phyloP scores from a whole-genome alignment of 148 eudicot genomes.

The Talinum fruticosum region DNA sequence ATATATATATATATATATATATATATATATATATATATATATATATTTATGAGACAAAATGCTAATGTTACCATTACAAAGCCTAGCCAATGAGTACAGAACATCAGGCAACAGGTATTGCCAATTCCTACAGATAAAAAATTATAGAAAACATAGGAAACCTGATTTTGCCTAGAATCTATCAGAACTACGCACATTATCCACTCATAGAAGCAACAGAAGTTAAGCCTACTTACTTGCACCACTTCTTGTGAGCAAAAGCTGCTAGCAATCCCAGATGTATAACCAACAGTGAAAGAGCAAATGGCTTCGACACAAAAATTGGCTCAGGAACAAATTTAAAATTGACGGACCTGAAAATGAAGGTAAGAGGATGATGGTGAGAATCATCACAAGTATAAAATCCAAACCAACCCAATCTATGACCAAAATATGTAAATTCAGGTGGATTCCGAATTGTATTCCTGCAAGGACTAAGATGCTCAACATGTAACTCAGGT shows the following conservation, averaged over 20 bases:
- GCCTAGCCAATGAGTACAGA: background rate
- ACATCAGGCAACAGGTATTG: background rate
- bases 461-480: background rate
- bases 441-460: background rate
- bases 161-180: background rate
- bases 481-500: background rate
- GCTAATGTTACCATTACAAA: background rate
- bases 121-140: background rate
- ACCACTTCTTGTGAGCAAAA: constrained; percentile 85
- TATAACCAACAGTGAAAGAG: constrained; percentile 51
- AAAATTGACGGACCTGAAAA: constrained; percentile 93
- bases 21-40: no score
- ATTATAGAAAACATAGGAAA: background rate
- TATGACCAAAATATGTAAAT: background rate
- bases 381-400: background rate
- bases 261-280: constrained; percentile 63
- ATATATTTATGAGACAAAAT: background rate
- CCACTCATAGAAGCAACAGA: background rate
- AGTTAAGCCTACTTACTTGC: constrained; percentile 62
- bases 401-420: background rate
- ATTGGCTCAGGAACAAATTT: constrained; percentile 89
- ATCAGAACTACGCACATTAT: background rate
- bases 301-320: constrained; percentile 77
- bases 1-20: no score
- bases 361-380: background rate